Percentiles rank a stretch among this genome's conserved stretches.
phyloP scores from a whole-genome alignment of 495 filamentous ascomycete species.

The Daldinia loculata region DNA sequence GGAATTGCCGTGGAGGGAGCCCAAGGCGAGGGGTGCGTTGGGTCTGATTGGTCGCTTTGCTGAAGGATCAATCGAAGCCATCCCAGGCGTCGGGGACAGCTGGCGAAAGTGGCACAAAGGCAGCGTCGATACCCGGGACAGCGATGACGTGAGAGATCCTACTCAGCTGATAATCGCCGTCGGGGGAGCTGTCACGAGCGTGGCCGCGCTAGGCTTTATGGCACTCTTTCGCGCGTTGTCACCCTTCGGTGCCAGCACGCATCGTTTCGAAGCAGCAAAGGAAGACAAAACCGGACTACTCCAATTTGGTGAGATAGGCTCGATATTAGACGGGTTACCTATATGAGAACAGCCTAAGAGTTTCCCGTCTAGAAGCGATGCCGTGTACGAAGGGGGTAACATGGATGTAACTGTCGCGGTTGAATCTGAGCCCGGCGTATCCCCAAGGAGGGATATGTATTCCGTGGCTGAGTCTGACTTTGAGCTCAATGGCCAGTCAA shows the following conservation, averaged over 20 bases:
- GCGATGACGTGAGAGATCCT: conserved; percentile 40
- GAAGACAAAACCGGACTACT: conserved; percentile 32
- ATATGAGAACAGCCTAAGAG: conserved; percentile 7
- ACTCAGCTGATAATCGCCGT: conserved; percentile 31
- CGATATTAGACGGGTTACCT: conserved; percentile 44
- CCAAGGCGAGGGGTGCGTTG: conserved; percentile 25
- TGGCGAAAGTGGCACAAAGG: conserved; percentile 44
- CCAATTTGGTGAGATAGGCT: conserved; percentile 49
- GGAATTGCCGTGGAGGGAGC: conserved; percentile 30
- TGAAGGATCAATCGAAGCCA: conserved; percentile 42
- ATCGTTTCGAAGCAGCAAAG: conserved; percentile 44
- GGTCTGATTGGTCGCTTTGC: conserved; percentile 45
- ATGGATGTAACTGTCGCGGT: not conserved
- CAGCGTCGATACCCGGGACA: conserved; percentile 30
- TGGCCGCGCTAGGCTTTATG: conserved; percentile 37
- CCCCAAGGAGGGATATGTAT: not conserved
- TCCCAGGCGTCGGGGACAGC: conserved; percentile 42
- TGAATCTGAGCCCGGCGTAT: not conserved
- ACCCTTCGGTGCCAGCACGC: conserved; percentile 47
- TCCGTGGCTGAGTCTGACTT: conserved; percentile 10
- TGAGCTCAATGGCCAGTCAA: not conserved
- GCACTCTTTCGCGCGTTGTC: conserved; percentile 37
- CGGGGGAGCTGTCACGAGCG: conserved; percentile 35
- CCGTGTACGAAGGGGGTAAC: not conserved
- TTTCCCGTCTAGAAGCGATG: conserved; percentile 5